Base-by-base conservation (phyloP, 1,139 yeast species). In the Yamadazyma mexicana region DNA sequence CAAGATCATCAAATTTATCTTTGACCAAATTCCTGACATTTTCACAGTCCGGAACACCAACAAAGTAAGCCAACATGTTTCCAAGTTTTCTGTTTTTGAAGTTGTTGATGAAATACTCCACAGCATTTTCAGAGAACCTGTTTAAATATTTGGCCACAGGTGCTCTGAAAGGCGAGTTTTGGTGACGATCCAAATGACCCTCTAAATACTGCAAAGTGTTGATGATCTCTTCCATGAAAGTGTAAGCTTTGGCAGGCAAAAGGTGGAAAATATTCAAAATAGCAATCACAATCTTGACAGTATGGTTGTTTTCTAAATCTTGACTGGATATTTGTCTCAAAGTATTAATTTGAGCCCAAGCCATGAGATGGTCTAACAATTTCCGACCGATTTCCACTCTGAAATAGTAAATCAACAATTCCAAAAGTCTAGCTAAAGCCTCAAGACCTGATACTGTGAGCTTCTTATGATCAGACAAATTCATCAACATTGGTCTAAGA, bases 351-450 rank as follows among this genome's bases (percentile, higher is more conserved):
- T 88, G 94, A 0, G 98, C 96, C 96, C 97, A 91, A 0, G 97
- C 96, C 77, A 84, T 87, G 50, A 92, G 69, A 62, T 94, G 98
- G 54, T 94, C 98, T 23, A 94, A 73, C 40, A 94, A 69, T 55
- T 94, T 94, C 41, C 91, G 77, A 25, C 99, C 99, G 50, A 94
- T 92, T 60, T 94, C 99, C 17, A 92, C 97, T 58, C 95, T 85
- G 69, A 94, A 94, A 55, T 94, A 92, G 2, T 95, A 87, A 28
- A 92, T 89, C 50, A 94, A 71, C 18, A 94, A 69, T 55, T 92
- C 97, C 39, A 94, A 70, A 25, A 94, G 70, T 37, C 95, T 73
- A 0, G 97, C 95, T 26, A 94, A 69, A 0, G 98, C 97, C 55
- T 91, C 96, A 18, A 94, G 69, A 1, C 98, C 97, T 1, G 89